Evolutionary conservation across 352 stramenopile species (phyloP).

Genomic region (Phytophthora megakarya): DNA sequence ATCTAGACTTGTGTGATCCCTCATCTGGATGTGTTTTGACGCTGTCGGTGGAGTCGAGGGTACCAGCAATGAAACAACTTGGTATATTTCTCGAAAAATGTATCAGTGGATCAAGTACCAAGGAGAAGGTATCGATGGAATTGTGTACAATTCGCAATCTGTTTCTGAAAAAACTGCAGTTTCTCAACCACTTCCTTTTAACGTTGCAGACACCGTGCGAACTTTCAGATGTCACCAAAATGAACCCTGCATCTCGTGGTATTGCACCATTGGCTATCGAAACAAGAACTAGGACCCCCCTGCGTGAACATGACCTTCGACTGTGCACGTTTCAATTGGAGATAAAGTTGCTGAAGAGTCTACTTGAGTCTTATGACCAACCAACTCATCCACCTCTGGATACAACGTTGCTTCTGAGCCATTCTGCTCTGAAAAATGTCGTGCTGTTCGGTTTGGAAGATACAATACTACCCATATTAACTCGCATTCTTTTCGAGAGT

Average conservation of each 20-base stretch:
- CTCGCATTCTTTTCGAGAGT: conserved; percentile 24
- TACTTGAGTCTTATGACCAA: conserved; percentile 20
- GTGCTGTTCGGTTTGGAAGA: conserved; percentile 43
- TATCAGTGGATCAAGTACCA: conserved; percentile 3
- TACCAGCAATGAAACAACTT: conserved; percentile 29
- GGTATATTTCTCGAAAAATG: conserved; percentile 37
- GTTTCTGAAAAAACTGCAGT: conserved; percentile 42
- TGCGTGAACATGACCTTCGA: conserved; percentile 16
- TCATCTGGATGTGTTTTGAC: conserved; percentile 39
- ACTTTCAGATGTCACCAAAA: conserved; percentile 5
- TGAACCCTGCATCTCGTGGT: conserved; percentile 7
- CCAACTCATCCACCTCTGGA: conserved; percentile 28
- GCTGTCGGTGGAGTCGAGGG: conserved; percentile 26
- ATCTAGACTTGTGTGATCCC: conserved; percentile 42
- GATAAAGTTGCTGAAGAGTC: conserved; percentile 16
- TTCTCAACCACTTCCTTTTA: conserved; percentile 59
- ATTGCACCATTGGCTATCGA: conserved; percentile 35
- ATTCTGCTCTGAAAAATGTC: conserved; percentile 53
- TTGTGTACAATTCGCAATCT: conserved; percentile 18
- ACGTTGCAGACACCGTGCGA: conserved; percentile 39
- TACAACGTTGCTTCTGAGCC: conserved; percentile 45
- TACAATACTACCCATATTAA: conserved; percentile 24
- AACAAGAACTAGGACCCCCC: not conserved
- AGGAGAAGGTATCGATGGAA: not conserved
- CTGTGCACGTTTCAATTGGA: conserved; percentile 25